Base-by-base conservation (phyloP, 192 early-diverging fungal genomes). In the Backusella psychrophila region DNA sequence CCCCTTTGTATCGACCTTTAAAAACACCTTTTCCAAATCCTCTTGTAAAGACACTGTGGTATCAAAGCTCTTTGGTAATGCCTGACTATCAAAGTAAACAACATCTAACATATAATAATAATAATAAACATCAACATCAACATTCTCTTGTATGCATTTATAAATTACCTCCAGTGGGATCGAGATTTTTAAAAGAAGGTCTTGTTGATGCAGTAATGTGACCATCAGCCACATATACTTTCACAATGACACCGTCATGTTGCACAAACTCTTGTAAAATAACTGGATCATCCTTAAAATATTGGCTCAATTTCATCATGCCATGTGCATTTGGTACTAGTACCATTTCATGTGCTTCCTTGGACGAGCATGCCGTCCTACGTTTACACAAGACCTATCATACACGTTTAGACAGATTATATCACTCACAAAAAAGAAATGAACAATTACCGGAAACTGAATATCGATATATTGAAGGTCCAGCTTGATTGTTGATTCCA, bases 231-330 rank as follows among this genome's bases (percentile, higher is more conserved):
- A 79, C 82, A 59, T 83, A 83, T 0, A 83, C 76, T 26, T 83
- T 83, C 14, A 80, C 71, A 66, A 83, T 77, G 7, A 80, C 69
- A 1, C 82, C 82, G 66, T 80, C 82, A 69, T 83, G 82, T 41
- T 77, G 75, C 53, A 83, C 77, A 29, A 83, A 83, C 31, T 79
- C 75, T 71, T 83, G 82, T 23, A 83, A 52, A 17, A 83, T 83
- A 3, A 83, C 75, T 4, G 75, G 75, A 33, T 79, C 82, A 15
- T 74, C 34, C 0, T 39, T 39, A 3, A 66, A 35, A 53, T 77
- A 78, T 53, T 71, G 34, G 29, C 67, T 1, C 31, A 72, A 39
- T 12, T 71, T 59, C 15, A 19, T 15, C 41, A 81, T 71, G 26
- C 33, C 66, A 0, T 68, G 4, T 39, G 38, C 41, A 11, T 75